These are phyloP conservation scores for Tetrapisispora iriomotensis DNA, from an alignment of 805 yeast genomes.

Conservation along the genomic window DNA sequence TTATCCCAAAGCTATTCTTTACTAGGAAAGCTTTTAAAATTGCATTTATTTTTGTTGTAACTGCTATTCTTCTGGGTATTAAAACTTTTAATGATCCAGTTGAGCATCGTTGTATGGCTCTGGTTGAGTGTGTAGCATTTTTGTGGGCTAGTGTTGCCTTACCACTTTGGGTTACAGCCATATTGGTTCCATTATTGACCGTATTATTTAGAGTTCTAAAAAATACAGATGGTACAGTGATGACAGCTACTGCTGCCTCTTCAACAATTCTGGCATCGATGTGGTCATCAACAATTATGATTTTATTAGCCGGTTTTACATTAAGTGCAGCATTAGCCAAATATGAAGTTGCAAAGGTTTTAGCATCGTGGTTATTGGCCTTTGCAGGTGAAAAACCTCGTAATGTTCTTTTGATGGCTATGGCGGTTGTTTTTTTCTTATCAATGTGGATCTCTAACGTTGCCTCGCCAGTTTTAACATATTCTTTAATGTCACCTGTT, in stretches of 20 bases:
- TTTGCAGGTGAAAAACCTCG: slow-evolving; percentile 78
- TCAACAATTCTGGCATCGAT: slow-evolving; percentile 63
- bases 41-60: slow-evolving; percentile 39
- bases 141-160: slow-evolving; percentile 94
- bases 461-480: slow-evolving; percentile 90
- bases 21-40: slow-evolving; percentile 42
- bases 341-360: slow-evolving; percentile 78
- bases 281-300: slow-evolving; percentile 94
- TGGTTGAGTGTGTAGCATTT: slow-evolving; percentile 53
- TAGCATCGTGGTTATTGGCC: slow-evolving; percentile 74
- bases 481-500: slow-evolving; percentile 77
- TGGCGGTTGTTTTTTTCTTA: slow-evolving; percentile 75
- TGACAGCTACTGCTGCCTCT: slow-evolving; percentile 58
- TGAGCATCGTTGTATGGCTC: slow-evolving; percentile 56
- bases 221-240: slow-evolving; percentile 39
- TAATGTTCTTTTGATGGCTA: slow-evolving; percentile 61
- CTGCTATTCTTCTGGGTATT: slow-evolving; percentile 45
- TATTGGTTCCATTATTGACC: slow-evolving; percentile 70
- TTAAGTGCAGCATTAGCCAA: slow-evolving; percentile 89
- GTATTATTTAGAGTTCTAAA: slow-evolving; percentile 61
- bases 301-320: slow-evolving; percentile 84
- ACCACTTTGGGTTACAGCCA: slow-evolving; percentile 85
- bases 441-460: slow-evolving; percentile 96
- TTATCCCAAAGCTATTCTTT: slow-evolving; percentile 40
- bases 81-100: slow-evolving; percentile 53